phyloP scores from a whole-genome alignment of 768 basidiomycete species.

The Boletus reticuloceps region DNA sequence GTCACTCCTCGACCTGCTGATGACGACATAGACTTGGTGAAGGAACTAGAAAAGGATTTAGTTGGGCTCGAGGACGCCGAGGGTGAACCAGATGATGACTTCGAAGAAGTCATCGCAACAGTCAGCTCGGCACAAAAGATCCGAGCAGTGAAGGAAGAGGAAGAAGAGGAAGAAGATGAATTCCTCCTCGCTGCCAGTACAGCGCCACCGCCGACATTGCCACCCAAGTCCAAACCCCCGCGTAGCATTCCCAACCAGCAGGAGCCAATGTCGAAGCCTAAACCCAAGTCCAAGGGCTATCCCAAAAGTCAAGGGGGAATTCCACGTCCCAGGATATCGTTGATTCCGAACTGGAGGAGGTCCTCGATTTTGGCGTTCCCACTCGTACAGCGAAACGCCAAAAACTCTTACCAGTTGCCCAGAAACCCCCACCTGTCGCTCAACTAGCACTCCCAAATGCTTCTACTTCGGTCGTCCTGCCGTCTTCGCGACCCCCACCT shows the following conservation, averaged over 20 bases:
- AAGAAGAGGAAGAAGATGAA: conserved; percentile 33
- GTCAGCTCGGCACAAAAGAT: conserved; percentile 26
- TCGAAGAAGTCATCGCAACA: conserved; percentile 39
- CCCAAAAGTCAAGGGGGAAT: conserved; percentile 23
- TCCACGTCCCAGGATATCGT: conserved; percentile 9
- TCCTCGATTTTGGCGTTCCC: conserved; percentile 48
- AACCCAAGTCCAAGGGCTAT: conserved; percentile 22
- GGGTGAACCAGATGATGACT: conserved; percentile 43
- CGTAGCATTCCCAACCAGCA: conserved; percentile 25
- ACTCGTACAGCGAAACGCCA: conserved; percentile 37
- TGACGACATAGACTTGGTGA: conserved; percentile 28
- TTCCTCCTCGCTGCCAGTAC: conserved; percentile 23
- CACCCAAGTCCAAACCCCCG: conserved; percentile 34
- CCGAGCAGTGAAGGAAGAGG: conserved; percentile 31
- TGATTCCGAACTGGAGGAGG: conserved; percentile 41
- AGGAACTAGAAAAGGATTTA: conserved; percentile 27
- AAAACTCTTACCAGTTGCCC: conserved; percentile 19
- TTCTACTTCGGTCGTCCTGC: conserved; percentile 30
- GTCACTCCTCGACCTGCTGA: conserved; percentile 24
- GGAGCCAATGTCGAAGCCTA: conserved; percentile 24
- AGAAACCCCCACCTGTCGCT: conserved; percentile 12
- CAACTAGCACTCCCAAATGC: conserved; percentile 41
- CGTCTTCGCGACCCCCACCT: conserved; percentile 26
- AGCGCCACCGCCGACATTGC: conserved; percentile 21
- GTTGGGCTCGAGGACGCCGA: conserved; percentile 35